phyloP scores from a whole-genome alignment of 2,329 filamentous ascomycete species.

The Sclerotinia trifoliorum region DNA sequence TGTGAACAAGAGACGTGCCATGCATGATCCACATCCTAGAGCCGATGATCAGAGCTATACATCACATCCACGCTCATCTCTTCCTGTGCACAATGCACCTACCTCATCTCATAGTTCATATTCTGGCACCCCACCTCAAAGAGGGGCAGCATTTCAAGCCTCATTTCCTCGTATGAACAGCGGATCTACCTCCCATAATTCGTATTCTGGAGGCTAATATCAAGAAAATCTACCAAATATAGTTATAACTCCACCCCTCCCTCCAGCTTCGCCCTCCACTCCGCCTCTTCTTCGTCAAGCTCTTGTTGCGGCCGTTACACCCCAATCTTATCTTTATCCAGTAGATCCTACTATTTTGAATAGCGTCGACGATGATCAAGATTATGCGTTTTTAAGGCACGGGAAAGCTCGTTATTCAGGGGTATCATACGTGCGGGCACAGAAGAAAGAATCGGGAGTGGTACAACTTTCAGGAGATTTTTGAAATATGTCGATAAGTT shows the following conservation, averaged over 20 bases:
- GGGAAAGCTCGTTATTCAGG: not conserved
- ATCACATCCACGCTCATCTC: not conserved
- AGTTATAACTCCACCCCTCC: not conserved
- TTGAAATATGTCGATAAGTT: too few relatives aligned
- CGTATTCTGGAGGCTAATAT: not conserved
- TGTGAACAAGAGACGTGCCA: too few relatives aligned
- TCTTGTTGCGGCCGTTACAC: not conserved
- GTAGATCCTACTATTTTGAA: not conserved
- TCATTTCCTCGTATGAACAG: not conserved
- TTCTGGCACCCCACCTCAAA: not conserved
- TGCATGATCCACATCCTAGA: too few relatives aligned
- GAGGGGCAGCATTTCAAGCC: fast-evolving
- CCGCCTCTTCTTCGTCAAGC: not conserved
- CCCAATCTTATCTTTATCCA: too few relatives aligned
- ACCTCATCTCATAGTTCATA: not conserved
- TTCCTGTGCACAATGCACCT: not conserved
- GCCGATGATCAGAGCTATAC: too few relatives aligned
- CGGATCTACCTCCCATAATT: not conserved
- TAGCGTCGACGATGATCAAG: not conserved
- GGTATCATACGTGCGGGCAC: not conserved
- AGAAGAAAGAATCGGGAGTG: not conserved
- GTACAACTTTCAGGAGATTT: too few relatives aligned
- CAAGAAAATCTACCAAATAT: too few relatives aligned
- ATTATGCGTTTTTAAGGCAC: not conserved
- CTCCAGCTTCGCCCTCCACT: not conserved